These are phyloP conservation scores for Sporothrix luriei DNA, from an alignment of 2,329 filamentous ascomycete genomes.

Conservation along the genomic window DNA sequence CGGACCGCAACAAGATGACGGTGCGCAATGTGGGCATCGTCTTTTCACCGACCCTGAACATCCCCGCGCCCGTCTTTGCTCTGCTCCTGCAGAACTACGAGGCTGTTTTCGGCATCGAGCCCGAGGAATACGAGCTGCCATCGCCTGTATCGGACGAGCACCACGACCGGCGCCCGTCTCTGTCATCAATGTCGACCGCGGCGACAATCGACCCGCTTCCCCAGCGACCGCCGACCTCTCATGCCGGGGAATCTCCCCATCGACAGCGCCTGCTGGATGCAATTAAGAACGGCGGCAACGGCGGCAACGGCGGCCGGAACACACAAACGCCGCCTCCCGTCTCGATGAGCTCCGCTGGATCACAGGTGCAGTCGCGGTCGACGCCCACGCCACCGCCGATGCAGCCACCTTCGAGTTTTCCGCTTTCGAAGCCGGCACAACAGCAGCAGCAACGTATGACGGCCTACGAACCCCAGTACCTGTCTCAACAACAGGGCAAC, in stretches of 20 bases:
- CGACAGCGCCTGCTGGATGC: conserved; percentile 53
- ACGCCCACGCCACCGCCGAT: conserved; percentile 51
- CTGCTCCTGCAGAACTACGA: conserved; percentile 90
- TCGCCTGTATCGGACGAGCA: conserved; percentile 46
- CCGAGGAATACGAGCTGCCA: conserved; percentile 65
- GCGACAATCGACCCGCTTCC: conserved; percentile 40
- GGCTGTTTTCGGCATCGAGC: conserved; percentile 75
- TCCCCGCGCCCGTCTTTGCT: conserved; percentile 91
- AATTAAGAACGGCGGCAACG: conserved; percentile 37
- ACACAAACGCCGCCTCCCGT: conserved; percentile 56
- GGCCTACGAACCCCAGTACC: conserved; percentile 51
- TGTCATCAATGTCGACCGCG: conserved; percentile 35
- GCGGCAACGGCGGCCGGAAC: conserved; percentile 43
- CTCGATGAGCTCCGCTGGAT: conserved; percentile 24
- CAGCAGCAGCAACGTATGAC: conserved; percentile 39
- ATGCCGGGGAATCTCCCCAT: conserved; percentile 55
- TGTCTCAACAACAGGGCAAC: conserved; percentile 44
- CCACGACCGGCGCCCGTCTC: conserved; percentile 36
- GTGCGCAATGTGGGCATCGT: conserved; percentile 97
- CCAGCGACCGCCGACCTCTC: conserved; percentile 54
- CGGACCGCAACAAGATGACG: conserved; percentile 95
- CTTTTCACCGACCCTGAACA: conserved; percentile 95
- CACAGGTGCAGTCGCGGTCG: conserved; percentile 38
- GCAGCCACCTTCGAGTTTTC: conserved; percentile 29
- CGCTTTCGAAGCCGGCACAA: conserved; percentile 22